Conservation (phyloP, 2,329 filamentous ascomycete genomes). For the Colletotrichum lentis region DNA sequence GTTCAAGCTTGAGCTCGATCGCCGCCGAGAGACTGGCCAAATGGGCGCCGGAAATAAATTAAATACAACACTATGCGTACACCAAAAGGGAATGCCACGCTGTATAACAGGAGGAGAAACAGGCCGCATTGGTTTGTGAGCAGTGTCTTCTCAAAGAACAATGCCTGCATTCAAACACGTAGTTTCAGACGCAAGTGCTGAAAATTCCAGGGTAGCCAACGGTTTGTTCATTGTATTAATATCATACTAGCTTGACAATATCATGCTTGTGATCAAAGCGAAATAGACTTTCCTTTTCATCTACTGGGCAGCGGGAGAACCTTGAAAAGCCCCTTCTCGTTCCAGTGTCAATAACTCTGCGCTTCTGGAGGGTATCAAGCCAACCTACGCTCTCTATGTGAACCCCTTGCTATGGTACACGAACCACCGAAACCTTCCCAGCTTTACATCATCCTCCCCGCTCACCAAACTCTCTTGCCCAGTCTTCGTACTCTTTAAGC, state of each 20-base stretch:
- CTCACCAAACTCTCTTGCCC: constrained; percentile 93
- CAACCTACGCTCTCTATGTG: not conserved
- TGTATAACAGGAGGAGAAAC: constrained; percentile 14
- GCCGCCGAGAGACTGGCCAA: not conserved
- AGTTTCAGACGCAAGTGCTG: not conserved
- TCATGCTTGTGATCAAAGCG: not conserved
- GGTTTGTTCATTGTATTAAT: not conserved
- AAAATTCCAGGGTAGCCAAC: not conserved
- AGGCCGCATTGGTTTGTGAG: not conserved
- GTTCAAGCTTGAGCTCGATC: constrained; percentile 7
- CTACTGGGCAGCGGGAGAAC: too few relatives aligned
- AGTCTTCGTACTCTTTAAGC: constrained; percentile 89
- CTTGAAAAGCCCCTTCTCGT: not conserved
- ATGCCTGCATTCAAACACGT: not conserved
- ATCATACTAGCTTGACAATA: constrained; percentile 8
- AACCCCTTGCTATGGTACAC: not conserved
- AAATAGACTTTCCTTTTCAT: not conserved
- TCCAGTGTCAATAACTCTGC: not conserved
- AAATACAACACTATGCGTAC: not conserved
- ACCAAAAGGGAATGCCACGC: not conserved
- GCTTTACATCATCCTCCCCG: constrained; percentile 70
- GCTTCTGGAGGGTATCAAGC: constrained; percentile 6
- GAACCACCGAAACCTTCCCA: not conserved
- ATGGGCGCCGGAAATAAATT: not conserved
- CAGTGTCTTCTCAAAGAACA: not conserved